Base-by-base conservation (phyloP, 1,139 yeast genomes). In the Casaregolazyma suthepensis region DNA sequence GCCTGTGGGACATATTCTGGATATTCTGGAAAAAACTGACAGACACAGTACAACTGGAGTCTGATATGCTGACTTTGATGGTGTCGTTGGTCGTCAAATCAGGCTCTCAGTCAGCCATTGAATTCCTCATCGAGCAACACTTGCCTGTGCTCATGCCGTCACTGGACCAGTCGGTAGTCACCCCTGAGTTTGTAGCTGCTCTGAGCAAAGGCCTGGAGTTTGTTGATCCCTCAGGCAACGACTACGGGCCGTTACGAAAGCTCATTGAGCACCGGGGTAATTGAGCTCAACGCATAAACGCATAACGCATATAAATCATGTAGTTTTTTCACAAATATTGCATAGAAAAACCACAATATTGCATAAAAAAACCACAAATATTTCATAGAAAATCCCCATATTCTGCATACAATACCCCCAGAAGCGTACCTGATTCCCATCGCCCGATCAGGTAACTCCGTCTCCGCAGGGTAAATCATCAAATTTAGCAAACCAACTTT, bases 1-100 rank as follows among this genome's bases (percentile, higher is more conserved):
- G 60, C 19, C 62, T 65, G n/a, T 74, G 75, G 73, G 58, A 58
- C 13, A 60, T 65, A 23, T 68, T 74, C 53, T 71, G 72, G 67
- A 59, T 64, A 2, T 59, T 73, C 2, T 59, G 74, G 59, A 64
- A 65, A 18, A 55, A 61, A 12, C 57, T 66, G 5, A 43, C 57
- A 13, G 52, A 56, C 4, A 43, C 52, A 15, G 54, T 57, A 18
- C 46, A 52, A 26, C 48, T 64, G 5, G 66, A 63, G 43, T 43
- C 55, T 7, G 59, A 54, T 12, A 51, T 67, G 17, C 54, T 65
- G 29, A 62, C 61, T 20, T 56, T 59, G n/a, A 61, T 64, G 48
- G 54, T 64, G 1, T 62, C 72, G 1, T 55, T 69, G 46, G 68
- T 69, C 2, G 63, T 66, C 9, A 62, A 63, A 47, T 57, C 68